Percentiles rank a stretch among this genome's conserved stretches.
Evolutionary conservation across 2,329 filamentous ascomycete genomes (phyloP).

Genomic region (Zymoseptoria tritici): DNA sequence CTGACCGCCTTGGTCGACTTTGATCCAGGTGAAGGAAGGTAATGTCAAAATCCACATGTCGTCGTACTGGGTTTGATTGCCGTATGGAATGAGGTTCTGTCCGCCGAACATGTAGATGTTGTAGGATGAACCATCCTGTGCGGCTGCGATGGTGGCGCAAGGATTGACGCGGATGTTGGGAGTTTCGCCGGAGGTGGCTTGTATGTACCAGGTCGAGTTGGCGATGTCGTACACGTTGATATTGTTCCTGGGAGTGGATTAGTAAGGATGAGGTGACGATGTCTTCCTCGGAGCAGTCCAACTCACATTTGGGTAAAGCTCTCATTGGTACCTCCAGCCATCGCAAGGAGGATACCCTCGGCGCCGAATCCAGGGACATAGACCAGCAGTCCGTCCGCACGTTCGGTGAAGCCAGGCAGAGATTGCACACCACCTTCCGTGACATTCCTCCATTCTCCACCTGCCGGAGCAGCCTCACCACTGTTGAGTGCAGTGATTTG

Average conservation of each 20-base stretch:
- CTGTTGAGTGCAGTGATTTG: conserved; percentile 51
- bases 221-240: conserved; percentile 78
- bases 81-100: conserved; percentile 61
- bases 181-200: conserved; percentile 54
- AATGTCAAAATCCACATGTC: conserved; percentile 76
- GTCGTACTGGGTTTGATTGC: conserved; percentile 53
- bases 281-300: no score
- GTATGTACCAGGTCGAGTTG: conserved; percentile 63
- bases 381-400: conserved; percentile 65
- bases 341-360: conserved; percentile 66
- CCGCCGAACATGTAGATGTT: conserved; percentile 74
- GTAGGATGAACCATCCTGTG: conserved; percentile 58
- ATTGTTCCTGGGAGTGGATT: conserved; percentile 58
- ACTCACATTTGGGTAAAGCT: conserved; percentile 50
- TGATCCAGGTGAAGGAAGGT: conserved; percentile 73
- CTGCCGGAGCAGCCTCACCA: conserved; percentile 49
- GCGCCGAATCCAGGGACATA: conserved; percentile 71
- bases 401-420: conserved; percentile 59
- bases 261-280: neutral
- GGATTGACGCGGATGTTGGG: conserved; percentile 56
- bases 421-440: conserved; percentile 63
- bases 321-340: conserved; percentile 64
- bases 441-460: conserved; percentile 65
- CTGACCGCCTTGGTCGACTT: conserved; percentile 49
- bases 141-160: conserved; percentile 66